phyloP scores from a whole-genome alignment of 2,329 filamentous ascomycete species.

The Pseudocercospora fuligena region DNA sequence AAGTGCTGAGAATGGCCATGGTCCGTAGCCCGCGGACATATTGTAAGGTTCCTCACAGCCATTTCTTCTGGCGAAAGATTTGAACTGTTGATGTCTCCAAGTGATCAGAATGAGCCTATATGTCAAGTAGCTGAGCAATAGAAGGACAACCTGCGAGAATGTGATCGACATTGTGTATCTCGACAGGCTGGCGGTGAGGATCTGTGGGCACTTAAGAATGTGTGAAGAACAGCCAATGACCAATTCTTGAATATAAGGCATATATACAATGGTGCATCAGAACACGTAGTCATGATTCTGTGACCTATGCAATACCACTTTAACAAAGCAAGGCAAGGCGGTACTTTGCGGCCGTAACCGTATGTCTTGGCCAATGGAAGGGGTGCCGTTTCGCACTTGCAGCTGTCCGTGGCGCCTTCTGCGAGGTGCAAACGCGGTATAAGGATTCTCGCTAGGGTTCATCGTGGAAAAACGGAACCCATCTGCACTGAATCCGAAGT shows the following conservation, averaged over 20 bases:
- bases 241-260: not conserved
- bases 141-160: not conserved
- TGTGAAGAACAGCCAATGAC: not conserved
- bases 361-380: not conserved
- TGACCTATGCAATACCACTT: not conserved
- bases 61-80: slow-evolving; percentile 17
- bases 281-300: not conserved
- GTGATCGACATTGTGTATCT: not conserved
- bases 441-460: not conserved
- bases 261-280: not conserved
- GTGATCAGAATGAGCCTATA: not conserved
- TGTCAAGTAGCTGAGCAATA: slow-evolving; percentile 6
- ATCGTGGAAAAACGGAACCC: too few relatives aligned
- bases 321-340: not conserved
- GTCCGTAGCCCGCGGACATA: slow-evolving; percentile 6
- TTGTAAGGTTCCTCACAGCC: slow-evolving; percentile 21
- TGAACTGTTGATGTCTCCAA: slow-evolving; percentile 8
- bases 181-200: not conserved
- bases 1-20: slow-evolving; percentile 16
- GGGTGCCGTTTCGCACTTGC: not conserved
- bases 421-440: not conserved
- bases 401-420: not conserved
- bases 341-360: not conserved
- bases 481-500: not conserved
- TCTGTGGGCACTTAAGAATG: not conserved